These are phyloP conservation scores for Oryza glaberrima DNA, from an alignment of 176 grass and related monocot species.

Conservation along the genomic window DNA sequence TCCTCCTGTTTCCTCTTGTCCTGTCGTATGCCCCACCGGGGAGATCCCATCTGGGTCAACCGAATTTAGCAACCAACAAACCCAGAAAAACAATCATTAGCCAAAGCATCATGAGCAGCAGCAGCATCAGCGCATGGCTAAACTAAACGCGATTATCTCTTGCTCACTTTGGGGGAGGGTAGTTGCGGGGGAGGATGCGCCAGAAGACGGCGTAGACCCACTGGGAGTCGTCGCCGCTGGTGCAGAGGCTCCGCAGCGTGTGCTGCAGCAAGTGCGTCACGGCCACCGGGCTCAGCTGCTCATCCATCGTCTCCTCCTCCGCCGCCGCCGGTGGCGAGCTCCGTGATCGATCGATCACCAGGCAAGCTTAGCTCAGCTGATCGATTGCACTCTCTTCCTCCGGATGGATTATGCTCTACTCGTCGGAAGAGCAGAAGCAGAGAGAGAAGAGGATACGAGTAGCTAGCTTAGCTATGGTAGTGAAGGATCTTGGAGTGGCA, in stretches of 20 bases:
- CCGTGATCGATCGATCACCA: background rate
- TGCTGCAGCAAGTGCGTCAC: slow-evolving; percentile 91
- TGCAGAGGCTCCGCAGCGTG: slow-evolving; percentile 91
- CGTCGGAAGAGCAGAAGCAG: background rate
- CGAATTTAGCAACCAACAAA: background rate
- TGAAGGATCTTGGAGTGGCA: slow-evolving; percentile 11
- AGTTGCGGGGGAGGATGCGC: slow-evolving; percentile 87
- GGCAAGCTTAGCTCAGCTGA: background rate
- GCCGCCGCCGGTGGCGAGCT: background rate
- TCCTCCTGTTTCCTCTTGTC: slow-evolving; percentile 95
- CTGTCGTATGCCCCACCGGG: slow-evolving; percentile 80
- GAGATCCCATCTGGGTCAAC: slow-evolving; percentile 88
- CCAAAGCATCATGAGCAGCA: background rate
- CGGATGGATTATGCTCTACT: background rate
- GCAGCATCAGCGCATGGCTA: background rate
- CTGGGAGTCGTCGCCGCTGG: slow-evolving; percentile 60
- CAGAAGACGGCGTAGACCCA: slow-evolving; percentile 96
- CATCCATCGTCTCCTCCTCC: slow-evolving; percentile 56
- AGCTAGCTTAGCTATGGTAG: background rate
- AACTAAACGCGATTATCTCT: background rate
- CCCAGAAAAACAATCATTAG: background rate
- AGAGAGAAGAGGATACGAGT: background rate
- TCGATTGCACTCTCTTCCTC: background rate
- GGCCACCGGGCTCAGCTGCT: slow-evolving; percentile 82
- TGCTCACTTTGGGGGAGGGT: slow-evolving; percentile 84